Base-by-base conservation (phyloP, 192 early-diverging fungal species). In the Backusella australiensis region DNA sequence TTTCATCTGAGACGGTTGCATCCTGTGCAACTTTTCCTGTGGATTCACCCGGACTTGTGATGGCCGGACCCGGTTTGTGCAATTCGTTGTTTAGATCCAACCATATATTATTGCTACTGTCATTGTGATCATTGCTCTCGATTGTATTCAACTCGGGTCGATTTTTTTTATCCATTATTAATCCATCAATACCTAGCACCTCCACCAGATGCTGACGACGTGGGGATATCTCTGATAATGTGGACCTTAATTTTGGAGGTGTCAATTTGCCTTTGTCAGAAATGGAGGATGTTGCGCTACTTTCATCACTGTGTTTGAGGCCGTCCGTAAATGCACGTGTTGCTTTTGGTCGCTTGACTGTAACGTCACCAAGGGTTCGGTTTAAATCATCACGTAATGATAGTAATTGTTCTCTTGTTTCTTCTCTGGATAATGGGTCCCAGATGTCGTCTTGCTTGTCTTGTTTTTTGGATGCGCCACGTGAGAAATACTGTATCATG, bases 181-280 rank as follows among this genome's bases (percentile, higher is more conserved):
- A 14, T 17, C 78, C 79, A 53, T 83, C 78, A 70, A 80, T 83
- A 0, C 76, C 74, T 11, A 80, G 65, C 0, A 83, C 76, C 49
- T 83, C 82, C 3, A 83, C 78, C n/a, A 76, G 42, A 71, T 83
- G 82, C 4, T 76, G 77, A 12, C 72, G 74, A 39, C 38, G 42
- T 32, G 69, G 69, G 8, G 19, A 38, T 14, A 41, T 52, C 26
- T 15, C 34, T 32, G 46, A 38, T 56, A 71, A 8, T 32, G 15
- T 17, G 3, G 65, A 14, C 44, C 26, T 41, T 42, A 21, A 38
- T 5, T 68, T 34, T n/a, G 39, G 39, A 32, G 32, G 70, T 29
- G 41, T 29, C 23, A 14, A 17, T 32, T 2, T n/a, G 15, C 35
- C 70, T 4, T 21, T 46, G 14, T 46, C 44, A 46, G n/a, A 72